Base-by-base conservation (phyloP, 176 grass and related monocot genomes). In the Ananas comosus region DNA sequence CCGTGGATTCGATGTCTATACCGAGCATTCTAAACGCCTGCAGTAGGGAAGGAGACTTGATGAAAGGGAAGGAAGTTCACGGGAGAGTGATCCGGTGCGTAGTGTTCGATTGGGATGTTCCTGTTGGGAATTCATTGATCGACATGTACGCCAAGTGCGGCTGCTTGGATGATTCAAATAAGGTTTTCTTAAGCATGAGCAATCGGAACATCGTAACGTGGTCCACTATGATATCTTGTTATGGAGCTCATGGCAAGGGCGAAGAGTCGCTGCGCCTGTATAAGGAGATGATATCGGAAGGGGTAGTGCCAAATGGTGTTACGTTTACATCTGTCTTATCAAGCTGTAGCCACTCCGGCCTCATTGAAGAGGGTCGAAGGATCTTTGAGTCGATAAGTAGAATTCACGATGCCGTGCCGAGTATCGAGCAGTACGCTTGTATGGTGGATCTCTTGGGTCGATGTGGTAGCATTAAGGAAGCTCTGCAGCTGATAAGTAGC, bases 71-170 rank as follows among this genome's bases (percentile, higher is more conserved):
- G 48, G 83, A 83, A 71, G 50, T 90, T 53, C 87, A 90, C 74
- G 83, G 87, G 49, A 80, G 74, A 72, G 66, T 74, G 63, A 29
- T 83, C 28, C 70, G 83, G 27, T 80, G 74, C 51, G 53, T 75
- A 24, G 69, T 73, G 3, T 78, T 71, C 2, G 12, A 86, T 59
- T 79, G 21, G 0, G 83, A 91, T 78, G 4, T 66, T 1, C 67
- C 78, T 0, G 58, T 83, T 2, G 83, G 83, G 10, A 91, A 86
- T 3, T 75, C 80, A 0, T 69, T 91, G 80, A 71, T 91, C 1
- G 66, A 91, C 53, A 83, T 86, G 80, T 91, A 91, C 69, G 70
- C 80, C 42, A 86, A 91, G 67, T 76, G 83, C 2, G 88, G 88
- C 0, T 48, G 2, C 0, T 13, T 78, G 10, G 64, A 69, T 2